Conservation (phyloP, 805 yeast genomes). For the Monosporozyma unispora region DNA sequence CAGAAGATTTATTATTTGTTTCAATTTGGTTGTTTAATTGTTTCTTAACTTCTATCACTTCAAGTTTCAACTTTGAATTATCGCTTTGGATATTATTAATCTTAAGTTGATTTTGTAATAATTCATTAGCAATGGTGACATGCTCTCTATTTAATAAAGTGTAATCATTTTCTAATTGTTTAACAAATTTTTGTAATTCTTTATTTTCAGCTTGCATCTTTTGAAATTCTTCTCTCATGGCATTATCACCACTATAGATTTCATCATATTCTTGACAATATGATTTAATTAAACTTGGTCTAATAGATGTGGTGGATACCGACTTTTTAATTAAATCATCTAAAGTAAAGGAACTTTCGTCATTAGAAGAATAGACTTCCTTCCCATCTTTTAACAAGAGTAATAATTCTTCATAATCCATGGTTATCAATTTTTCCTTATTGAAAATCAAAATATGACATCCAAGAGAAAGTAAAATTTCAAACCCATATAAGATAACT, state of each 20-base stretch:
- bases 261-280: slow-evolving; percentile 68
- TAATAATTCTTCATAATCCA: slow-evolving; percentile 67
- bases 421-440: slow-evolving; percentile 44
- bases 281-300: slow-evolving; percentile 60
- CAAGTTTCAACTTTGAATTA: slow-evolving; percentile 46
- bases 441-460: slow-evolving; percentile 65
- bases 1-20: slow-evolving; percentile 21
- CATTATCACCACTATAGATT: slow-evolving; percentile 55
- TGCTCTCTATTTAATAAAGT: slow-evolving; percentile 72
- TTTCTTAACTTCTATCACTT: slow-evolving; percentile 39
- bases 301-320: slow-evolving; percentile 43
- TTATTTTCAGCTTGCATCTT: slow-evolving; percentile 61
- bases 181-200: slow-evolving; percentile 59
- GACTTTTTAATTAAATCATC: slow-evolving; percentile 38
- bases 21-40: slow-evolving; percentile 24
- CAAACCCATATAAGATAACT: slow-evolving; percentile 81
- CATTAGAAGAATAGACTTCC: neutral
- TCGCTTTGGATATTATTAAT: slow-evolving; percentile 65
- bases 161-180: slow-evolving; percentile 63
- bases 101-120: slow-evolving; percentile 68
- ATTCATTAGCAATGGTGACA: slow-evolving; percentile 73
- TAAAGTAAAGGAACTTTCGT: slow-evolving; percentile 11
- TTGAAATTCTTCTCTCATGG: slow-evolving; percentile 51
- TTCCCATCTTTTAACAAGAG: slow-evolving; percentile 61
- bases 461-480: slow-evolving; percentile 72